These are phyloP conservation scores for Spencermartinsiella ligniputridi DNA, from an alignment of 1,139 yeast genomes.

Conservation along the genomic window DNA sequence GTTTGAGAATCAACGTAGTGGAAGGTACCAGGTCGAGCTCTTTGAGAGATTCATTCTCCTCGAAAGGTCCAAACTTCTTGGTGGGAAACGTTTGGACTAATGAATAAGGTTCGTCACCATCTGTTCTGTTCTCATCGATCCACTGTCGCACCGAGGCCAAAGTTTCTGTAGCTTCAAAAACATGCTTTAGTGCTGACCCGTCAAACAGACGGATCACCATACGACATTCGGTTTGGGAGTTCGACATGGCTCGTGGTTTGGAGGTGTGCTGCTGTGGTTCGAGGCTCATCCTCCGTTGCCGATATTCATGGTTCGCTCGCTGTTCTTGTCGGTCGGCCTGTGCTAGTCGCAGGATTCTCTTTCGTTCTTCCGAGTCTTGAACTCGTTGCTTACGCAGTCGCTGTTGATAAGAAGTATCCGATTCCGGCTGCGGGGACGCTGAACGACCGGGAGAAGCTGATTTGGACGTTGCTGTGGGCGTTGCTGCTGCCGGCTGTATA, in stretches of 20 bases:
- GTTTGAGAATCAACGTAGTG: conserved; percentile 62
- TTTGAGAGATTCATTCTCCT: conserved; percentile 40
- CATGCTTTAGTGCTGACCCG: conserved; percentile 47
- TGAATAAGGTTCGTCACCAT: conserved; percentile 44
- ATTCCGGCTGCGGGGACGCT: neutral
- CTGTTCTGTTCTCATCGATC: conserved; percentile 53
- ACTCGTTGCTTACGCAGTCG: conserved; percentile 38
- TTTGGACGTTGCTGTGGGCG: conserved; percentile 5
- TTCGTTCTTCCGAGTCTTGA: conserved; percentile 47
- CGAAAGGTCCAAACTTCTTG: conserved; percentile 45
- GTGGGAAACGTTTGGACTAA: conserved; percentile 46
- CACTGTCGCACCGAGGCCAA: conserved; percentile 55
- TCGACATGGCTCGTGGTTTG: neutral
- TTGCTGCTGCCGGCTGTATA: conserved; percentile 1
- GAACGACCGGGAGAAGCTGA: neutral
- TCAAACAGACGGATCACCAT: conserved; percentile 52
- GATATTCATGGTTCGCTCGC: conserved; percentile 15
- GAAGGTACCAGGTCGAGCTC: conserved; percentile 57
- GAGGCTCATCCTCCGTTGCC: neutral
- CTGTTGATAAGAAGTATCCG: conserved; percentile 38
- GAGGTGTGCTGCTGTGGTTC: neutral
- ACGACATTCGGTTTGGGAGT: conserved; percentile 33
- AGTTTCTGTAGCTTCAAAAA: conserved; percentile 42
- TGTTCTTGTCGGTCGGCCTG: conserved; percentile 51
- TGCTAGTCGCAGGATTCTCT: conserved; percentile 48